These are phyloP conservation scores for Sphagnum magellanicum DNA, from an alignment of 228 moss, liverwort and hornwort species.

Conservation along the genomic window DNA sequence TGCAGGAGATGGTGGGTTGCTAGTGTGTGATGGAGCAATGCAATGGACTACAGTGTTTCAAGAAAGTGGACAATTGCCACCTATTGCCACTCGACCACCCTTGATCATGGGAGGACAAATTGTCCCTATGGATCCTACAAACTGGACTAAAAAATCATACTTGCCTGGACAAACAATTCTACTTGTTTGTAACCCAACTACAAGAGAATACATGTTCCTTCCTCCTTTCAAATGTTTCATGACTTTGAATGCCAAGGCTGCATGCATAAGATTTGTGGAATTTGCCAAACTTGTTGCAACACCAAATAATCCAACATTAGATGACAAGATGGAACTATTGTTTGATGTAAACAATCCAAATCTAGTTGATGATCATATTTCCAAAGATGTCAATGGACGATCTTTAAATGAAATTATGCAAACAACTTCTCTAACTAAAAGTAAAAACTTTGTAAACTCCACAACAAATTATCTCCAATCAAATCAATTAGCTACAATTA, in stretches of 20 bases:
- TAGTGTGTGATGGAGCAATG: constrained; percentile 36
- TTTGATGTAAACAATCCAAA: no score
- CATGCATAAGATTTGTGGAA: constrained; percentile 26
- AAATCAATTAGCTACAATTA: no score
- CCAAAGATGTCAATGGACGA: no score
- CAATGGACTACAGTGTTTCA: constrained; percentile 11
- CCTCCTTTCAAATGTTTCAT: constrained; percentile 26
- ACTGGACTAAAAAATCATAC: constrained; percentile 3
- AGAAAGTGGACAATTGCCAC: constrained; percentile 4
- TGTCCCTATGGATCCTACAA: constrained; percentile 1
- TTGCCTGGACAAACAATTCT: constrained; percentile 18
- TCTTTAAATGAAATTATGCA: no score
- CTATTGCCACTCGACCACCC: neutral
- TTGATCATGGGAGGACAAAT: neutral
- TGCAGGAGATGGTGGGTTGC: constrained; percentile 33
- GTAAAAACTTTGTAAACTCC: no score
- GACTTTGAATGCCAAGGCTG: constrained; percentile 28
- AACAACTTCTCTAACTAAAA: no score
- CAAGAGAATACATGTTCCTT: constrained; percentile 21
- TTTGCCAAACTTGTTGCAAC: constrained; percentile 3
- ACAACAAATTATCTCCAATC: no score
- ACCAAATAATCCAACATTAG: no score
- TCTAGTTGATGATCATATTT: no score
- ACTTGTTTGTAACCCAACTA: constrained; percentile 24
- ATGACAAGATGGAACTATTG: no score